Percentiles rank a stretch among this genome's conserved stretches.
Evolutionary conservation across 108 stramenopile genomes (phyloP).

Genomic region (Asterionellopsis glacialis): DNA sequence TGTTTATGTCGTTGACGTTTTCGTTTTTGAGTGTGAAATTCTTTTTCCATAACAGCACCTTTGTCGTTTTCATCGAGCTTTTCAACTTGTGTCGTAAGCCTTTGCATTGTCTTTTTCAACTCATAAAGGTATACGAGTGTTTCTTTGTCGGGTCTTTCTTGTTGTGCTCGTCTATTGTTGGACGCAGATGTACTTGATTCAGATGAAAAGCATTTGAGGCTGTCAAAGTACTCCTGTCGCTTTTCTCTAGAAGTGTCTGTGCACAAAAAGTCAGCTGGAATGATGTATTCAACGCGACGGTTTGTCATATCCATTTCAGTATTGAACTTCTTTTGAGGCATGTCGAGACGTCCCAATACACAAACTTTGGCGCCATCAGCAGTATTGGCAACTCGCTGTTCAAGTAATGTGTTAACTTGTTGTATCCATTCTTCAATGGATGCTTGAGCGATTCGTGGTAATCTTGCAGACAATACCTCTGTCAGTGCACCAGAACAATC

Average conservation of each 20-base stretch:
- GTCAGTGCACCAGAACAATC: slow-evolving; percentile 55
- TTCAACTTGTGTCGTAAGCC: slow-evolving; percentile 53
- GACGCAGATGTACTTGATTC: neutral
- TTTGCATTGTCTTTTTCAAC: slow-evolving; percentile 69
- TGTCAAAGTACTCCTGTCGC: slow-evolving; percentile 26
- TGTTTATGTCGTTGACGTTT: slow-evolving; percentile 25
- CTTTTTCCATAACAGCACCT: slow-evolving; percentile 48
- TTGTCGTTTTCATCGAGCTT: slow-evolving; percentile 39
- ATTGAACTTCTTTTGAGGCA: slow-evolving; percentile 61
- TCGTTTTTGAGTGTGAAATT: slow-evolving; percentile 33
- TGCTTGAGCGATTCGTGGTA: slow-evolving; percentile 23
- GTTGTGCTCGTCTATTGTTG: neutral
- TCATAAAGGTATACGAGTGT: slow-evolving; percentile 35
- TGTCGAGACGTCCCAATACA: slow-evolving; percentile 57
- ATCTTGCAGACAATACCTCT: slow-evolving; percentile 52
- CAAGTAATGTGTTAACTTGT: slow-evolving; percentile 25
- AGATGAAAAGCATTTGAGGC: slow-evolving; percentile 29
- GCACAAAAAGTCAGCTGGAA: slow-evolving; percentile 62
- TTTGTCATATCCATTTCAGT: slow-evolving; percentile 69
- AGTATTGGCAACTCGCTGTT: slow-evolving; percentile 17
- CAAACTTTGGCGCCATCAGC: slow-evolving; percentile 32
- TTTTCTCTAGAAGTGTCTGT: slow-evolving; percentile 1
- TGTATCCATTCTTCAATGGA: slow-evolving; percentile 40
- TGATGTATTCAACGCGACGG: slow-evolving; percentile 68
- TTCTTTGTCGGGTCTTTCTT: slow-evolving; percentile 17